Evolutionary conservation across 345 rosid genomes (phyloP).

Genomic region (Tarenaya hassleriana): DNA sequence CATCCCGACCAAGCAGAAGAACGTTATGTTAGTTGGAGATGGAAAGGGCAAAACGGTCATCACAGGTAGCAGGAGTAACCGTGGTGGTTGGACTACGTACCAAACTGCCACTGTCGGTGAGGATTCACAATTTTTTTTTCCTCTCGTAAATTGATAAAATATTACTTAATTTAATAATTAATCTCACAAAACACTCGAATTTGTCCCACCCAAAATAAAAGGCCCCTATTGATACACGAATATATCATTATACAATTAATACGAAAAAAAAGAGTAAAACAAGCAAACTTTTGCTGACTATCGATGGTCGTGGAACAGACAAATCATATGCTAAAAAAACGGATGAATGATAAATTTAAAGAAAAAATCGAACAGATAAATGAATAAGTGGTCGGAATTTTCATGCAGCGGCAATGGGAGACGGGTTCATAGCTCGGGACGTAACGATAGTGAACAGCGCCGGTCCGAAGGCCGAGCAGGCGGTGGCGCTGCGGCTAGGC

Average conservation of each 20-base stretch:
- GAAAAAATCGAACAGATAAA: too few species aligned
- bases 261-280: too few species aligned
- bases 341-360: too few species aligned
- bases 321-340: too few species aligned
- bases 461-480: conserved; percentile 54
- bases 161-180: neutral
- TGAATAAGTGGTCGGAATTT: neutral
- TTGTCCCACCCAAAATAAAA: too few species aligned
- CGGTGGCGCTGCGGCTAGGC: conserved; percentile 64
- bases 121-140: conserved; percentile 5
- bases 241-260: too few species aligned
- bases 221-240: too few species aligned
- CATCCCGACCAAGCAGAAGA: conserved; percentile 38
- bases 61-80: conserved; percentile 32
- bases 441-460: conserved; percentile 59
- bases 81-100: conserved; percentile 39
- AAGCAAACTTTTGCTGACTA: too few species aligned
- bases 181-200: neutral
- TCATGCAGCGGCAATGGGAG: conserved; percentile 47
- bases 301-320: too few species aligned
- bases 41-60: conserved; percentile 52
- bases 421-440: conserved; percentile 49
- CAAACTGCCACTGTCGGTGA: conserved; percentile 47
- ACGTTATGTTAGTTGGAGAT: conserved; percentile 51
- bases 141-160: neutral